Base-by-base conservation (phyloP, 2,329 filamentous ascomycete genomes). In the Penicillium sp. region DNA sequence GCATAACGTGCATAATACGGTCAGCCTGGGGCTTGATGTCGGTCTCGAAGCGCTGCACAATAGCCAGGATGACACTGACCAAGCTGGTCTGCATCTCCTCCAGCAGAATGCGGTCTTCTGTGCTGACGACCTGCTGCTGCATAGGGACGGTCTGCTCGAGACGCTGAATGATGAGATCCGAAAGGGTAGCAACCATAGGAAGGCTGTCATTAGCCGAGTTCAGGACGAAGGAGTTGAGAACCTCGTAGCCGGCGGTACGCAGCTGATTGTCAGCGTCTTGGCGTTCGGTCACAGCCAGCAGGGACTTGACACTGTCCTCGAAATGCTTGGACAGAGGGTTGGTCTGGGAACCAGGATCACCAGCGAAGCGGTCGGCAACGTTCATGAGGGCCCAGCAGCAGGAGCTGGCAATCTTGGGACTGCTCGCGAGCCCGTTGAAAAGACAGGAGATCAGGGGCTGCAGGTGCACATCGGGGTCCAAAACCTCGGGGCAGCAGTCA, bases 351-450 rank as follows among this genome's bases (percentile, higher is more conserved):
- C 88, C 89, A 48, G 85, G 80, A 47, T 96, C 91, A 50, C 90
- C 89, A 27, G 90, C 88, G 68, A 97, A 98, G 54, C 91, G 87
- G 68, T 98, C 93, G 9, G 93, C 92, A 67, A 98, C 77, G 74
- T 97, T 98, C 89, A 98, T 97, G 59, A 98, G 76, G 28, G 93
- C 91, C 93, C 95, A 96, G 77, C 93, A 98, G 83, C 93, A 97
- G 27, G 93, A 98, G 47, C 89, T 85, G 28, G 92, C 93, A 85
- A 98, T 98, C 81, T 95, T 96, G 52, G 90, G 87, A 69, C 87
- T 93, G 75, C 88, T 92, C 52, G 89, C 83, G 52, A 98, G 80
- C 44, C 92, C 93, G 60, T 85, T 83, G 77, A 98, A 98, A 8
- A 98, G 81, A 35, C 91, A 88, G 49, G 84, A 82, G 65, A 98